Base-by-base conservation (phyloP, 2,329 filamentous ascomycete genomes). In the Exophiala sp. region DNA sequence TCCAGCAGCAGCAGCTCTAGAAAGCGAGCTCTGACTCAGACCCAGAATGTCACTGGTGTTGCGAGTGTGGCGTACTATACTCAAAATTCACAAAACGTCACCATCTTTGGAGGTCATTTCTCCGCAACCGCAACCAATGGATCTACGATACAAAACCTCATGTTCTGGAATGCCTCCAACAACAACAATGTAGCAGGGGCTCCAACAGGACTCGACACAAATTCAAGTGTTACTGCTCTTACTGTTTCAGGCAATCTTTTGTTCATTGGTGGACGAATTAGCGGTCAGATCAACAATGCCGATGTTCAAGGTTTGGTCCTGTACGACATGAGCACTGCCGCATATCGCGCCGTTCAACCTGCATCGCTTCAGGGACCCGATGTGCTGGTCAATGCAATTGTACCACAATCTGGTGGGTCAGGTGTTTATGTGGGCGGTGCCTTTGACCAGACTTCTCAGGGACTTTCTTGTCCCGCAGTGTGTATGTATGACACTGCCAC, bases 51-150 rank as follows among this genome's bases (percentile, higher is more conserved):
- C 69, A 66, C 54, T 68, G 68, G 52, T 63, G 85, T 95, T n/a
- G 78, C 86, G 18, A 83, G 88, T 6, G 94, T 90, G 29, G 73
- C 85, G 2, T 96, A 95, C 66, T 90, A 95, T 69, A 81, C 80
- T 36, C 77, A 79, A 12, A 82, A 83, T 58, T 77, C 75, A 54
- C 80, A 83, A 59, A 96, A 96, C 69, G 78, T 95, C 52, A 97
- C 94, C 0, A 82, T 97, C 36, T 78, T 97, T 24, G 94, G 86
- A 45, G 94, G 94, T 1, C 89, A 91, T 64, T 99, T 99, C 68
- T 81, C 82, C 6, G 85, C 89, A 1, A 82, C 77, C 29, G 82
- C 81, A 11, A 80, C 79, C 6, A 82, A 91, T 62, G 88, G 85
- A 18, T 84, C 86, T 3, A 78, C 79, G 4, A 78, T 96, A 56